Percentiles rank a stretch among this genome's conserved stretches.
phyloP scores from a whole-genome alignment of 331 rosid genomes.

The Cydonia oblonga region DNA sequence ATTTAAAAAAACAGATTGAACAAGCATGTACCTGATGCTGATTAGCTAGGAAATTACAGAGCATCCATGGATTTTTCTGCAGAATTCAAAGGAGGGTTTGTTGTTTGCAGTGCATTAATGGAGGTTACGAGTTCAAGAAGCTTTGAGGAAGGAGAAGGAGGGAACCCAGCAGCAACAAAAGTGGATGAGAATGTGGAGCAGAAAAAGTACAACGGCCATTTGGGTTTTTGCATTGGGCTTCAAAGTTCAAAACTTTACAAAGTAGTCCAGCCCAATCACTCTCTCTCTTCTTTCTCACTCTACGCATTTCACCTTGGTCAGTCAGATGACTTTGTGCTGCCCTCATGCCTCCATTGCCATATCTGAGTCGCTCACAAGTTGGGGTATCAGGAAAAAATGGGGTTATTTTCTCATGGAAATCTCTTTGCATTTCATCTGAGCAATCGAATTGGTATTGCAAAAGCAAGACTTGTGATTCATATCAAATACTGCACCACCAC shows the following conservation, averaged over 20 bases:
- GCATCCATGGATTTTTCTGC: background rate
- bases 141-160: background rate
- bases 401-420: background rate
- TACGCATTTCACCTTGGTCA: too few relatives aligned
- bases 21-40: background rate
- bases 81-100: background rate
- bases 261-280: background rate
- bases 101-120: background rate
- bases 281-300: too few relatives aligned
- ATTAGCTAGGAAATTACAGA: background rate
- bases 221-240: too few relatives aligned
- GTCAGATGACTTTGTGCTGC: too few relatives aligned
- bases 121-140: background rate
- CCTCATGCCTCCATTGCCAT: too few relatives aligned
- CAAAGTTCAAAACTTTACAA: too few relatives aligned
- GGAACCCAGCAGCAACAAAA: too few relatives aligned
- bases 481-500: conserved; percentile 10
- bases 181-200: too few relatives aligned
- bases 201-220: too few relatives aligned
- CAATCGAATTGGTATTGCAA: background rate
- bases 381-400: background rate
- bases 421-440: background rate
- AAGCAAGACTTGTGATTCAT: background rate
- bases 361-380: too few relatives aligned
- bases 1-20: background rate